Evolutionary conservation across 129 eudicot species (phyloP).

Genomic region (Scalesia atractyloides): DNA sequence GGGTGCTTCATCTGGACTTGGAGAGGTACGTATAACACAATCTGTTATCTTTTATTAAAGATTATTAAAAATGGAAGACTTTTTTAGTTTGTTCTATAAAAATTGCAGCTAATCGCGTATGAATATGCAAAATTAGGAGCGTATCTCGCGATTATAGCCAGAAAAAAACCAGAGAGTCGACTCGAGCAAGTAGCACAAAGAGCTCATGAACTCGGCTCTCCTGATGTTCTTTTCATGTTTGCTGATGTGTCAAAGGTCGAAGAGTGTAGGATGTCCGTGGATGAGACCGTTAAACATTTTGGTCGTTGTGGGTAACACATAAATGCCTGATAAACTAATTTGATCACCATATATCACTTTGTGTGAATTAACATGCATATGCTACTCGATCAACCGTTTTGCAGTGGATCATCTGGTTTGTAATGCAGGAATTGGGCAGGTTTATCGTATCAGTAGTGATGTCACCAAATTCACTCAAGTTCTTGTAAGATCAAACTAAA

Average conservation of each 20-base stretch:
- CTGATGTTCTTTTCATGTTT: slow-evolving; percentile 38
- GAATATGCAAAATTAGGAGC: slow-evolving; percentile 56
- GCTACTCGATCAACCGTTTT: not conserved
- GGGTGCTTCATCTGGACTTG: slow-evolving; percentile 57
- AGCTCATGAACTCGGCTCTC: slow-evolving; percentile 44
- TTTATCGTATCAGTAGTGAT: slow-evolving; percentile 21
- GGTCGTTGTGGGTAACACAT: slow-evolving; percentile 34
- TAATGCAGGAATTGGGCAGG: slow-evolving; percentile 45
- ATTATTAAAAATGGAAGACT: not conserved
- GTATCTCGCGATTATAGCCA: slow-evolving; percentile 37
- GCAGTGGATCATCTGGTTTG: slow-evolving; percentile 65
- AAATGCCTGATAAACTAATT: not conserved
- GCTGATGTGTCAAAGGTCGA: slow-evolving; percentile 52
- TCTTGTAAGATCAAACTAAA: slow-evolving; percentile 33
- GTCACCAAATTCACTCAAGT: slow-evolving; percentile 30
- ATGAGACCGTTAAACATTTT: slow-evolving; percentile 36
- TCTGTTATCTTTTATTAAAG: not conserved
- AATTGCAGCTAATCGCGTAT: slow-evolving; percentile 43
- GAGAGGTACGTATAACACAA: slow-evolving; percentile 38
- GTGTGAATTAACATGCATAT: slow-evolving; percentile 3
- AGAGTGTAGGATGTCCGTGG: slow-evolving; percentile 40
- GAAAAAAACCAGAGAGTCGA: slow-evolving; percentile 31
- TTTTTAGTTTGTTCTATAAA: not conserved
- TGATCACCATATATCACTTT: not conserved
- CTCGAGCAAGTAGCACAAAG: slow-evolving; percentile 43